Evolutionary conservation across 2,329 filamentous ascomycete species (phyloP), one percentile per base, ranked within the genome.

Genomic region (Peltaster fructicola): DNA sequence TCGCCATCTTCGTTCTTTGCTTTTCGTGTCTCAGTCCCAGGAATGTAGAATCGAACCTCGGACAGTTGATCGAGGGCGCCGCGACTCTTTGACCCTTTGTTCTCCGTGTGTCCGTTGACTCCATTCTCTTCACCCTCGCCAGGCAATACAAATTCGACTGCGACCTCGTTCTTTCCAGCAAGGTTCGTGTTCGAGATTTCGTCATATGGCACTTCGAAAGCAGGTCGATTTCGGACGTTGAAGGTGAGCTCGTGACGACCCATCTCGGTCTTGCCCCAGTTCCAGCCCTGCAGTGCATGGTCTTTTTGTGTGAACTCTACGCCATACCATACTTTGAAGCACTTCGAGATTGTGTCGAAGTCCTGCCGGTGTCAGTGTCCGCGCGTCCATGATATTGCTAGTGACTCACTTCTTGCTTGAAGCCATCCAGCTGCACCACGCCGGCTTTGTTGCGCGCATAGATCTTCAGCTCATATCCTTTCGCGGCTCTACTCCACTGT

Each of bases 21-120:
- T 38, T 66, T 68, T 50, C 67, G 69, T 10, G 78, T 78, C 3
- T 81, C 76, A 5, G 77, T 81, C 24, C 88, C 88, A 1, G 88
- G 88, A 23, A 98, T 90, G 54, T 98, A 98, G 59, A 98, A 93
- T 33, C 88, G 74, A 80, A 98, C 93, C 58, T 98, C 88, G 10
- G 93, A 84, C 22, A 98, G 64, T 55, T 98, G 85, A 44, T 98
- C 88, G 31, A 73, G 71, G 13, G 80, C 82, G 10, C 80, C 84
- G 4, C 78, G 79, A 14, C 82, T 77, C 56, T 93, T 95, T 49
- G 79, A 84, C 34, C 85, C 84, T 41, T 78, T 75, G 44, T 78
- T 78, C 14, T 75, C 77, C 15, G 81, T 60, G 35, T 73, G 62
- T 25, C 72, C 75, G 46, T 81, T 82, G 15, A 71, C 70, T 25